These are phyloP conservation scores for Bryoglossum gracile DNA, from an alignment of 495 filamentous ascomycete genomes.

Conservation along the genomic window DNA sequence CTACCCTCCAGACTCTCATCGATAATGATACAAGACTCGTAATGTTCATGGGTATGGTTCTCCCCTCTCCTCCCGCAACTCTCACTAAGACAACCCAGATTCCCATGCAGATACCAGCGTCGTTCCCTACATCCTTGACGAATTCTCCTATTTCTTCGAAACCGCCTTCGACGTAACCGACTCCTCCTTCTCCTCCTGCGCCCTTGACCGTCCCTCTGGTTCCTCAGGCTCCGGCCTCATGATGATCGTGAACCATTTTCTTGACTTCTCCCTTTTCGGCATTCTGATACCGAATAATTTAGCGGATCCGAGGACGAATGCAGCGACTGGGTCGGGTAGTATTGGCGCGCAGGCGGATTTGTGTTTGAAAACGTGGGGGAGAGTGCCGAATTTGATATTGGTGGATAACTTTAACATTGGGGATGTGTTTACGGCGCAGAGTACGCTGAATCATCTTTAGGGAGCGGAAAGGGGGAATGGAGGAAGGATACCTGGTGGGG, in stretches of 20 bases:
- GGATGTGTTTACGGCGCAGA: slow-evolving; percentile 27
- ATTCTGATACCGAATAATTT: slow-evolving; percentile 73
- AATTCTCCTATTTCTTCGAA: slow-evolving; percentile 73
- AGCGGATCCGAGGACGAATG: slow-evolving; percentile 63
- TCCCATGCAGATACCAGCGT: slow-evolving; percentile 75
- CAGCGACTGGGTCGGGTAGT: slow-evolving; percentile 54
- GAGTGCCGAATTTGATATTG: slow-evolving; percentile 77
- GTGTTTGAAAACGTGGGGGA: slow-evolving; percentile 61
- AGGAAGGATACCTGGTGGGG: no score
- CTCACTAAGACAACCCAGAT: slow-evolving; percentile 41
- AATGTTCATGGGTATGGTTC: slow-evolving; percentile 36
- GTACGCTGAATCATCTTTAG: slow-evolving; percentile 22
- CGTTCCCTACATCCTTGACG: slow-evolving; percentile 68
- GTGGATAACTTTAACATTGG: slow-evolving; percentile 82
- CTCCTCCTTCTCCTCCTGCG: slow-evolving; percentile 53
- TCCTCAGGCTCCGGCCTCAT: slow-evolving; percentile 49
- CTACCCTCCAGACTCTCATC: slow-evolving; percentile 75
- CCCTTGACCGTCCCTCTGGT: slow-evolving; percentile 59
- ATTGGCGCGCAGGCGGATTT: slow-evolving; percentile 60
- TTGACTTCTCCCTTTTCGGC: slow-evolving; percentile 65
- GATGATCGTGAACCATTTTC: slow-evolving; percentile 91
- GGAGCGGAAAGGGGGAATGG: no score
- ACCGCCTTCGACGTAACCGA: slow-evolving; percentile 64
- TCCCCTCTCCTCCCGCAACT: not conserved
- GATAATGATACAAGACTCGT: slow-evolving; percentile 45